These are phyloP conservation scores for Lyophyllum shimeji DNA, from an alignment of 768 basidiomycete species.

Conservation along the genomic window DNA sequence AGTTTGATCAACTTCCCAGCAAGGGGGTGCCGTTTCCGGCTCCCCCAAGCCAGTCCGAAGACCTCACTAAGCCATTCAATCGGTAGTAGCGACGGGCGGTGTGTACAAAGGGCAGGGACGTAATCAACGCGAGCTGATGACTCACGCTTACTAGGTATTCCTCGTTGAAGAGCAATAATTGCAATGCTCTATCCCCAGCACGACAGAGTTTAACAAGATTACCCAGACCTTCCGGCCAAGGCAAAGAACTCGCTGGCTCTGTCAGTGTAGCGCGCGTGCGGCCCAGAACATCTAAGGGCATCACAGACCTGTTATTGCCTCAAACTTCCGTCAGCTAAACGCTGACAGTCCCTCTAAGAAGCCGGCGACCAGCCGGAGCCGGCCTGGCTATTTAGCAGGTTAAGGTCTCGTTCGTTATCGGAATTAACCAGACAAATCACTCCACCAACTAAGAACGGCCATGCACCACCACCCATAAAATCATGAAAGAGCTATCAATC, in stretches of 20 bases:
- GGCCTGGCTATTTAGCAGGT: slow-evolving; percentile 21
- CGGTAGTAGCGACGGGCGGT: background rate
- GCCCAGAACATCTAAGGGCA: background rate
- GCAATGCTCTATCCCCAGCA: slow-evolving; percentile 72
- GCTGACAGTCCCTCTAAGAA: background rate
- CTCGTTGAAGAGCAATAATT: slow-evolving; percentile 92
- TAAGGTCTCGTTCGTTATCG: slow-evolving; percentile 86
- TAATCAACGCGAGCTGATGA: slow-evolving; percentile 85
- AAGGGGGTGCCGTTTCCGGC: background rate
- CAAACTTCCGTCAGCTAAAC: background rate
- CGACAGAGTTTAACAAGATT: slow-evolving; percentile 18
- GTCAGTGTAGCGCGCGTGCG: background rate
- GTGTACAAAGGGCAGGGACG: background rate
- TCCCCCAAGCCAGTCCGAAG: background rate
- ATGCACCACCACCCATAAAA: slow-evolving; percentile 85
- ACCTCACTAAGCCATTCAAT: background rate
- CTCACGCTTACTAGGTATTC: slow-evolving; percentile 87
- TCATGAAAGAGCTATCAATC: slow-evolving; percentile 74
- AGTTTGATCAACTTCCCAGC: background rate
- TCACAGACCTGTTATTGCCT: background rate
- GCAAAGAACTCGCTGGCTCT: slow-evolving; percentile 2
- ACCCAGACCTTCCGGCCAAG: slow-evolving; percentile 43
- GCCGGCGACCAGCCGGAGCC: slow-evolving; percentile 8
- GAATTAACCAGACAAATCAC: slow-evolving; percentile 98
- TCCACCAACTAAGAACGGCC: slow-evolving; percentile 89